Evolutionary conservation across 2,329 filamentous ascomycete genomes (phyloP).

Genomic region (Ampelomyces quisqualis): DNA sequence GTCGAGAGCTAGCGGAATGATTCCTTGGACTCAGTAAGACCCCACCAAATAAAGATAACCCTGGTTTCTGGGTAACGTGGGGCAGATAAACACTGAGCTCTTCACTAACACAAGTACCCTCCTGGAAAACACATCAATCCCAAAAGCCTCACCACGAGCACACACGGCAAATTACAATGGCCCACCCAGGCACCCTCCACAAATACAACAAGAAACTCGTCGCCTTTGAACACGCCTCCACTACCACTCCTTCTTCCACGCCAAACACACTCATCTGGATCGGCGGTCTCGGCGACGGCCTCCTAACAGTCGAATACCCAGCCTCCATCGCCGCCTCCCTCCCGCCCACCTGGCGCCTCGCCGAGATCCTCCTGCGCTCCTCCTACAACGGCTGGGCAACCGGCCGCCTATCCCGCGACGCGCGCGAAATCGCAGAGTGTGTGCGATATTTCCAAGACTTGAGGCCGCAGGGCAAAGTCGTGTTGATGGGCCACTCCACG

Average conservation of each 20-base stretch:
- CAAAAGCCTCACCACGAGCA: background rate
- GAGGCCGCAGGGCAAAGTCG: constrained; percentile 54
- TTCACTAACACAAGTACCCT: too few relatives aligned
- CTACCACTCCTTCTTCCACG: constrained; percentile 19
- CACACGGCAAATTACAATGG: too few relatives aligned
- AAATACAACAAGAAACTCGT: constrained; percentile 44
- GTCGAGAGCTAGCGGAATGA: too few relatives aligned
- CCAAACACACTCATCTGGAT: constrained; percentile 67
- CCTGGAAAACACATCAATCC: background rate
- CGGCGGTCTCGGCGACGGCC: constrained; percentile 69
- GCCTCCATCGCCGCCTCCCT: constrained; percentile 52
- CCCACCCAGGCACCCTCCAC: constrained; percentile 46
- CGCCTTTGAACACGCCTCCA: constrained; percentile 50
- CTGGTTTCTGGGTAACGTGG: too few relatives aligned
- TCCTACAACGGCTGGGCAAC: constrained; percentile 59
- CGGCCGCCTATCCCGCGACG: constrained; percentile 55
- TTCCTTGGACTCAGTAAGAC: too few relatives aligned
- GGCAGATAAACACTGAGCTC: too few relatives aligned
- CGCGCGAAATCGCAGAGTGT: constrained; percentile 54
- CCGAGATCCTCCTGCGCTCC: constrained; percentile 54
- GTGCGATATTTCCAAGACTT: constrained; percentile 52
- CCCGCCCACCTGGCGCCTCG: constrained; percentile 54
- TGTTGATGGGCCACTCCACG: constrained; percentile 69
- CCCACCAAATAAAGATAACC: too few relatives aligned
- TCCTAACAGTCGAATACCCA: constrained; percentile 64